A percentile compares a stretch with the other conserved stretches of the same genome.
These are phyloP conservation scores for Suillus cothurnatus DNA, from an alignment of 768 basidiomycete species.

Conservation along the genomic window DNA sequence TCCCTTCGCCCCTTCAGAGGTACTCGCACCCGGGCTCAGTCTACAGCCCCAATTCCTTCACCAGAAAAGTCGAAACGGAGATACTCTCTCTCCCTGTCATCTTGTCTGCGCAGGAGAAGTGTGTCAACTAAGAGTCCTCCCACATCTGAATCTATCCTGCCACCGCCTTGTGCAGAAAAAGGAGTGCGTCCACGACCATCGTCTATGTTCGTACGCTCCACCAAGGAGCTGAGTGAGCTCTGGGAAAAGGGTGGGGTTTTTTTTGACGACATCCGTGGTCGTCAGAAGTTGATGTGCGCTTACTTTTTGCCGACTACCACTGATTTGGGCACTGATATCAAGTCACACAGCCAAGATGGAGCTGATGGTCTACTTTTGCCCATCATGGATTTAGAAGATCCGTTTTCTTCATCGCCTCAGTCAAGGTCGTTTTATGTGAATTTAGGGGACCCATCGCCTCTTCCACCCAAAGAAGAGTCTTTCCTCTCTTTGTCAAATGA, in stretches of 20 bases:
- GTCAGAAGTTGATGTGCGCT: slow-evolving; percentile 19
- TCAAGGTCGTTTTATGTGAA: slow-evolving; percentile 50
- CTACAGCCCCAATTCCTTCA: slow-evolving; percentile 6
- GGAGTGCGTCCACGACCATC: slow-evolving; percentile 14
- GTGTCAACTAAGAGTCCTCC: slow-evolving; percentile 9
- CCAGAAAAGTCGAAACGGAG: slow-evolving; percentile 7
- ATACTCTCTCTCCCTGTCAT: slow-evolving; percentile 15
- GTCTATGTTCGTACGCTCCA: slow-evolving; percentile 19
- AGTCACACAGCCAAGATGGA: slow-evolving; percentile 12
- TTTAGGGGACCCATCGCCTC: slow-evolving; percentile 32
- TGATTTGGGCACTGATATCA: not conserved
- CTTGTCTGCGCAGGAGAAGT: slow-evolving; percentile 12
- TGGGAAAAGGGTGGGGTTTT: slow-evolving; percentile 11
- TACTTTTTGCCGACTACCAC: not conserved
- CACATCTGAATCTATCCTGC: slow-evolving; percentile 10
- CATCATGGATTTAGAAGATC: slow-evolving; percentile 33
- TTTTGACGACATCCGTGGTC: slow-evolving; percentile 6
- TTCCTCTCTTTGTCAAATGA: slow-evolving; percentile 44
- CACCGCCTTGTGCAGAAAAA: slow-evolving; percentile 3
- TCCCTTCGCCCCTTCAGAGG: slow-evolving; percentile 17
- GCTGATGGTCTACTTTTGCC: slow-evolving; percentile 5
- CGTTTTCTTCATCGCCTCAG: slow-evolving; percentile 42
- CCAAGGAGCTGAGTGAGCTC: slow-evolving; percentile 13
- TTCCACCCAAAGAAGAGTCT: slow-evolving; percentile 38
- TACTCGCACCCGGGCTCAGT: slow-evolving; percentile 10